Evolutionary conservation across 768 basidiomycete genomes (phyloP).

Genomic region (Agaricus blazei): DNA sequence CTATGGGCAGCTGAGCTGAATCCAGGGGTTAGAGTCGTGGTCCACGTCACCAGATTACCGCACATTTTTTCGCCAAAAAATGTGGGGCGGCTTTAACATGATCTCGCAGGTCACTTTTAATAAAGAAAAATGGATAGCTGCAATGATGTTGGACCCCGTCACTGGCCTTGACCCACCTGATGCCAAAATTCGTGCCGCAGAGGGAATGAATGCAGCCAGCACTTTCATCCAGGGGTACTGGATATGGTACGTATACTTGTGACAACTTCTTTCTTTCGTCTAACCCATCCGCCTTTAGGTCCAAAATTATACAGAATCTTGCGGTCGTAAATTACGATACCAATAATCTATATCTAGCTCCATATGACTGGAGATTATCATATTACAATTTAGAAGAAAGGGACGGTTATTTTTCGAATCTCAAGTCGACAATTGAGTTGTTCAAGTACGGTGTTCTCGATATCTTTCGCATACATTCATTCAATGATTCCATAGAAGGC

Average conservation of each 20-base stretch:
- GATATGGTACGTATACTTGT: conserved; percentile 63
- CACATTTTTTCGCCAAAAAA: conserved; percentile 86
- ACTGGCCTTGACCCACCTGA: conserved; percentile 88
- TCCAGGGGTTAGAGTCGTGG: conserved; percentile 87
- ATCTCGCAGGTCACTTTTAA: conserved; percentile 78
- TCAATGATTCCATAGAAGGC: conserved; percentile 34
- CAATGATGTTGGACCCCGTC: conserved; percentile 85
- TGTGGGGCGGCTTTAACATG: conserved; percentile 81
- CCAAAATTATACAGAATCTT: conserved; percentile 91
- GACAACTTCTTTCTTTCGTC: not conserved
- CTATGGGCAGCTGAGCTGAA: not conserved
- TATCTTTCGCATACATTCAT: not conserved
- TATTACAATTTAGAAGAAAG: conserved; percentile 90
- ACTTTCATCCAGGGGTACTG: conserved; percentile 89
- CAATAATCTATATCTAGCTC: conserved; percentile 77
- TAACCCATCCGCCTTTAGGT: conserved; percentile 36
- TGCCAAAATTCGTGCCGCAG: conserved; percentile 84
- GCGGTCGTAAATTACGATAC: conserved; percentile 92
- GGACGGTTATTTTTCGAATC: conserved; percentile 82
- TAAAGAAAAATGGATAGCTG: conserved; percentile 83
- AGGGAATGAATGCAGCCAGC: conserved; percentile 88
- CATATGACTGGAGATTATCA: conserved; percentile 90
- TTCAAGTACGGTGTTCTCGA: conserved; percentile 46
- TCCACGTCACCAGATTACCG: conserved; percentile 82
- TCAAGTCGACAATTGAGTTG: conserved; percentile 79